phyloP scores from a whole-genome alignment of 2,329 filamentous ascomycete species.

The Paecilomyces variotii region DNA sequence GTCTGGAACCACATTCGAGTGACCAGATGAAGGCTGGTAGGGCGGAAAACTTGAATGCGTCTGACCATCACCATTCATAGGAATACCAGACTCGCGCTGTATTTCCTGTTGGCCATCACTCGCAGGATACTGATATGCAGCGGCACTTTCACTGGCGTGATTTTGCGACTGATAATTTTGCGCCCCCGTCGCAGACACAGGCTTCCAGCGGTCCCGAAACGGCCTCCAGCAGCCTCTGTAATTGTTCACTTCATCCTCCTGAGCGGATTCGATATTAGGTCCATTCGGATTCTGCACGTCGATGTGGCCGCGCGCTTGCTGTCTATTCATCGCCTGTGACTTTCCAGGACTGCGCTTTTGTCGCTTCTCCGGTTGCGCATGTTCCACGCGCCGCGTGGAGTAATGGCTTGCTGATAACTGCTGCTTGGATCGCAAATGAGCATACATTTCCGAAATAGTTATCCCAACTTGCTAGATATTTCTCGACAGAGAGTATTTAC shows the following conservation, averaged over 20 bases:
- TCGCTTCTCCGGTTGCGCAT: conserved; percentile 1
- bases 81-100: not conserved
- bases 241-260: not conserved
- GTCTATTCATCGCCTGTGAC: not conserved
- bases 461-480: not conserved
- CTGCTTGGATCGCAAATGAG: not conserved
- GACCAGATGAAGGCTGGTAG: not conserved
- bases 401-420: not conserved
- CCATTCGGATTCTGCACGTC: not conserved
- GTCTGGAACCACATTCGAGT: not conserved
- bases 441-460: not conserved
- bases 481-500: not conserved
- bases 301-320: not conserved
- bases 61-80: not conserved
- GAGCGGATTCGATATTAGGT: not conserved
- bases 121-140: not conserved
- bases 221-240: conserved; percentile 11
- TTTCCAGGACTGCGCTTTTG: not conserved
- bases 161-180: not conserved
- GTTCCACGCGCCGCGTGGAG: not conserved
- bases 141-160: not conserved
- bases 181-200: not conserved
- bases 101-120: not conserved
- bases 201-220: conserved; percentile 11
- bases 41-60: not conserved